These are phyloP conservation scores for Corinectria fuckeliana DNA, from an alignment of 2,329 filamentous ascomycete genomes.

Conservation along the genomic window DNA sequence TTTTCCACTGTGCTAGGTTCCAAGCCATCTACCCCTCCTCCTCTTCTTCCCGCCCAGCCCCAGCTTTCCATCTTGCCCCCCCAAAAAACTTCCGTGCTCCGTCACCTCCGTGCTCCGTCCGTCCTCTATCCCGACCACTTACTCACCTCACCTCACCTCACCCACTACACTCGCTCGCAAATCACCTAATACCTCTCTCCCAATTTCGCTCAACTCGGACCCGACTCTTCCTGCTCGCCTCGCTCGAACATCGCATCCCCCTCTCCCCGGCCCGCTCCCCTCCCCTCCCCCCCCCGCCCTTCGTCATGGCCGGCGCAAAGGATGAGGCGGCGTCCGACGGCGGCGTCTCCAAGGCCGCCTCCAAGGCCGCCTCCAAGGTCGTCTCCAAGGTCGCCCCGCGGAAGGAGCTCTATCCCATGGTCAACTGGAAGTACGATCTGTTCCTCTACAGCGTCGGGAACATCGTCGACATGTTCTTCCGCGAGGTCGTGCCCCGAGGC, in stretches of 20 bases:
- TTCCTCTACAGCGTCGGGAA: constrained; percentile 81
- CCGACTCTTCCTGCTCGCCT: too few species aligned
- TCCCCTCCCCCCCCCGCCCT: constrained; percentile 3
- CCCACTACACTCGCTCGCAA: constrained; percentile 3
- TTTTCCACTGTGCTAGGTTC: not conserved
- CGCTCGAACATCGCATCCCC: not conserved
- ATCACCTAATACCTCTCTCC: constrained; percentile 9
- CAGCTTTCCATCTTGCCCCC: not conserved
- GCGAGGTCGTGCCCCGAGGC: constrained; percentile 92
- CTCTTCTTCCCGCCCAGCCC: not conserved
- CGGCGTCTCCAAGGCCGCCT: constrained; percentile 33
- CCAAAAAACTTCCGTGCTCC: not conserved
- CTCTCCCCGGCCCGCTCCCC: constrained; percentile 8
- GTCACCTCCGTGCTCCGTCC: constrained; percentile 8
- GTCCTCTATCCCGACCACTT: not conserved
- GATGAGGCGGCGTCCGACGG: constrained; percentile 13
- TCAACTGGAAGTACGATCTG: constrained; percentile 76
- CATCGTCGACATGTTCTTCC: constrained; percentile 95
- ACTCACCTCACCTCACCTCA: not conserved
- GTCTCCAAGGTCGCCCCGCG: constrained; percentile 33
- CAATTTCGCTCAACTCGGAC: constrained; percentile 2
- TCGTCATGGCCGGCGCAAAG: constrained; percentile 24
- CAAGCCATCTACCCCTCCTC: not conserved
- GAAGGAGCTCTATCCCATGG: constrained; percentile 72
- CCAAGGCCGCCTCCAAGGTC: constrained; percentile 31